Evolutionary conservation across 441 rosid genomes (phyloP), one percentile per base, ranked within the genome.

Genomic region (Adansonia madagascariensis): DNA sequence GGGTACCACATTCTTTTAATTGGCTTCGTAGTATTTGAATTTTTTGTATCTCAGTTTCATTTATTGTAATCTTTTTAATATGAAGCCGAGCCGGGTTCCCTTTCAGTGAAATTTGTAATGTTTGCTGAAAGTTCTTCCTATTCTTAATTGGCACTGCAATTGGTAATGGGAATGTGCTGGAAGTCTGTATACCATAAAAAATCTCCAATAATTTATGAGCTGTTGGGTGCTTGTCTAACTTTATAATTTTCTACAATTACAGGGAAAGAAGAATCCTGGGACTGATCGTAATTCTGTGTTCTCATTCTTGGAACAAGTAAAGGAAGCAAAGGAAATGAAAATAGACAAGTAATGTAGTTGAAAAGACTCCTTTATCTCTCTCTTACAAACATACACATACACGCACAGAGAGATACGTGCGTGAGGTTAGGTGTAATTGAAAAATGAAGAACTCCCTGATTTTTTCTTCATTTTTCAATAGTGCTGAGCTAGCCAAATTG

Each of bases 201-300:
- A 53, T 53, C 27, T 39, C 63, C 63, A 9, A 35, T 15, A 17
- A 17, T 17, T 43, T 71, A 55, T 0, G 24, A 71, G 63, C 31
- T 35, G 10, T 71, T 39, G 53, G 6, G 41, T 44, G 14, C 31
- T 46, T 41, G 31, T 70, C 46, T 47, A 22, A 84, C 70, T 41
- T 65, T 35, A 39, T 35, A 62, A 17, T 22, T 73, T 75, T 49
- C 63, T 71, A n/a, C 66, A 35, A 68, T 82, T 83, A 71, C 89
- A 95, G 99, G 99, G 99, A 27, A 95, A 92, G 90, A 95, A 84
- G 81, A 93, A 93, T 85, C 97, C 99, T 1, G 94, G 92, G 78
- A 93, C 97, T 15, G 96, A 92, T 88, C 80, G n/a, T 35, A 70
- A 66, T 53, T 83, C 98, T 4, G 98, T 95, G 75, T 70, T 80